These are phyloP conservation scores for Stephania yunnanensis DNA, from an alignment of 164 flowering plant species.

Conservation along the genomic window DNA sequence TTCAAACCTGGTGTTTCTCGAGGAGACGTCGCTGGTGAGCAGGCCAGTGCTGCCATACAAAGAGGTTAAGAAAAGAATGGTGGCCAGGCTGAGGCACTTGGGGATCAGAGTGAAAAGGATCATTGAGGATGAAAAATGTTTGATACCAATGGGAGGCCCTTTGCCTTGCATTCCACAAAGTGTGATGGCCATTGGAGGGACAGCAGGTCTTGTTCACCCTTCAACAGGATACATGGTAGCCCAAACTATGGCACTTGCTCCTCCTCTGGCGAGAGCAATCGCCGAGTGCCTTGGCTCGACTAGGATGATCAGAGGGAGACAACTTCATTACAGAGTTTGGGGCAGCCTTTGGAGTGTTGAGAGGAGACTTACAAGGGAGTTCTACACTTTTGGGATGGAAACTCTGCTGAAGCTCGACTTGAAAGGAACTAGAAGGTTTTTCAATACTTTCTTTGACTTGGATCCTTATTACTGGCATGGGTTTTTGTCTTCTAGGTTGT, in stretches of 20 bases:
- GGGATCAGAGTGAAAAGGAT: conserved; percentile 61
- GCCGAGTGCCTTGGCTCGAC: conserved; percentile 71
- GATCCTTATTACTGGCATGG: conserved; percentile 27
- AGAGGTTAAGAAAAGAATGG: conserved; percentile 68
- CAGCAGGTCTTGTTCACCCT: conserved; percentile 65
- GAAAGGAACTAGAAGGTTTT: conserved; percentile 57
- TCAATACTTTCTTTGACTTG: conserved; percentile 65
- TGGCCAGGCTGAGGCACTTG: conserved; percentile 61
- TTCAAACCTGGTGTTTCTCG: conserved; percentile 51
- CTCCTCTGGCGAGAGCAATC: conserved; percentile 38
- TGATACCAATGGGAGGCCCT: conserved; percentile 90
- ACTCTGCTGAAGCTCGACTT: conserved; percentile 66
- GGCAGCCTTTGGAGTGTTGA: conserved; percentile 58
- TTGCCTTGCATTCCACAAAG: conserved; percentile 62
- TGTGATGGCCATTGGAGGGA: conserved; percentile 60
- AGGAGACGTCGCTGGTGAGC: conserved; percentile 76
- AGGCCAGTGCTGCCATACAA: conserved; percentile 47
- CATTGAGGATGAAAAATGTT: conserved; percentile 68
- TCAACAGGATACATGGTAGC: conserved; percentile 75
- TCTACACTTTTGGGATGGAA: conserved; percentile 72
- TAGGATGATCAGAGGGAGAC: conserved; percentile 64
- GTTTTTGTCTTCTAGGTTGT: conserved; percentile 44
- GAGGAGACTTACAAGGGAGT: conserved; percentile 44
- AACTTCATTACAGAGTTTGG: conserved; percentile 48
- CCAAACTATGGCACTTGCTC: conserved; percentile 38